Base-by-base conservation (phyloP, 805 yeast species). In the Tetrapisispora nanseiensis region DNA sequence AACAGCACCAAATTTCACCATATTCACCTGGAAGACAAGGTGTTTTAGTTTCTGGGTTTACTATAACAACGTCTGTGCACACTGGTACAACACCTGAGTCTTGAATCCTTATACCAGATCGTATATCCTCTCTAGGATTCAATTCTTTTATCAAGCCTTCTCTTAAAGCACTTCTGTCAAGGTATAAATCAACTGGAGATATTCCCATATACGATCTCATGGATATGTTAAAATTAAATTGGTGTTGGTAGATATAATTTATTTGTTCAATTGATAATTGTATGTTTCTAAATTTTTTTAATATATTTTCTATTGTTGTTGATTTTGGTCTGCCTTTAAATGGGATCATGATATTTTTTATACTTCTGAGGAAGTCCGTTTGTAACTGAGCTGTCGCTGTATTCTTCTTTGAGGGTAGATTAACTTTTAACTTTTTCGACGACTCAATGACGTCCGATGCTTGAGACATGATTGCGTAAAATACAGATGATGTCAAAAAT, bases 21-120 rank as follows among this genome's bases (percentile, higher is more conserved):
- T 77, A 79, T 61, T 92, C 98, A 7, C 97, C 97, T 40, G 80
- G 80, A 44, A 74, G 76, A 57, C 98, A 90, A 11, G 87, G 67
- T 41, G 69, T 67, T 35, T 74, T 62, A 0, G 97, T 90, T 57
- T 92, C 97, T 1, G 98, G 98, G 50, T 92, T 92, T 3, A 92
- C 97, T 46, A 92, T 83, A 1, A 95, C 92, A 27, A 92, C 76
- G 55, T 89, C 95, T 0, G 97, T 86, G 57, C 95, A 85, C 8
- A 87, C 89, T 1, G 97, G 94, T 0, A 89, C 97, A 71, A 90
- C 83, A 11, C 99, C 99, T 0, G 95, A 85, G 55, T 92, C 98
- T 56, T 87, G 95, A 8, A 92, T 65, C 43, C 80, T 81, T 40
- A 92, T 65, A 6, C 38, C 38, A 0, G 87, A 86, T 12, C 48